Percentiles rank a stretch among this genome's conserved stretches.
These are phyloP conservation scores for Metarhizium robertsii DNA, from an alignment of 2,329 filamentous ascomycete genomes.

Conservation along the genomic window DNA sequence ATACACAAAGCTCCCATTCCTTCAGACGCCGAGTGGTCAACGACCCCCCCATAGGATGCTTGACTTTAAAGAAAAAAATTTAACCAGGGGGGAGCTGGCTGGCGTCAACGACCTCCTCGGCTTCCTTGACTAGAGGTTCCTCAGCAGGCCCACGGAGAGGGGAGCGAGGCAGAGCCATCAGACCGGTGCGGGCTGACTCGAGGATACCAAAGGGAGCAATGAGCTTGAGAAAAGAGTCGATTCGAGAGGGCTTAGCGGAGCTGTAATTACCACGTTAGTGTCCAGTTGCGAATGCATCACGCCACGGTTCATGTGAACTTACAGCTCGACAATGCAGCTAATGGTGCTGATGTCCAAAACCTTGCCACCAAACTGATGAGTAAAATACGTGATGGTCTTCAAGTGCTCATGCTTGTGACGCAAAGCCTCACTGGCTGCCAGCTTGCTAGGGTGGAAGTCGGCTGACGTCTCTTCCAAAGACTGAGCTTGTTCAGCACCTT, in stretches of 20 bases:
- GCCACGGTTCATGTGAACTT: slow-evolving; percentile 31
- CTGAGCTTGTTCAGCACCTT: slow-evolving; percentile 25
- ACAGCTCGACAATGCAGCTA: slow-evolving; percentile 97
- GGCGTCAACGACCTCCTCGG: slow-evolving; percentile 88
- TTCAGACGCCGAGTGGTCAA: slow-evolving; percentile 10
- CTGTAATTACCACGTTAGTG: slow-evolving; percentile 28
- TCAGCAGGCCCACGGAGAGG: slow-evolving; percentile 71
- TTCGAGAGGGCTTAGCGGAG: slow-evolving; percentile 85
- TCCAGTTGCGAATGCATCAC: background rate
- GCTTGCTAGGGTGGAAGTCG: slow-evolving; percentile 84
- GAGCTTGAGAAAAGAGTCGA: slow-evolving; percentile 96
- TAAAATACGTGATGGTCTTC: slow-evolving; percentile 89
- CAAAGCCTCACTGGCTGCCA: slow-evolving; percentile 80
- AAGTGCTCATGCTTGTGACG: slow-evolving; percentile 97
- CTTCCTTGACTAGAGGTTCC: slow-evolving; percentile 66
- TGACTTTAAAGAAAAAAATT: slow-evolving; percentile 10
- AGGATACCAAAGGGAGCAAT: slow-evolving; percentile 91
- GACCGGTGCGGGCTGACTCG: slow-evolving; percentile 87
- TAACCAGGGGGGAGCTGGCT: slow-evolving; percentile 90
- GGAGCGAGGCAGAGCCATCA: slow-evolving; percentile 94
- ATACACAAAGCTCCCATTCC: slow-evolving; percentile 6
- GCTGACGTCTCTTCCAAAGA: slow-evolving; percentile 38
- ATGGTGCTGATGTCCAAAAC: slow-evolving; percentile 96
- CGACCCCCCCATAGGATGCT: background rate
- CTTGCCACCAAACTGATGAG: slow-evolving; percentile 96